phyloP scores from a whole-genome alignment of 768 basidiomycete genomes.

The Nidularia pulvinata region DNA sequence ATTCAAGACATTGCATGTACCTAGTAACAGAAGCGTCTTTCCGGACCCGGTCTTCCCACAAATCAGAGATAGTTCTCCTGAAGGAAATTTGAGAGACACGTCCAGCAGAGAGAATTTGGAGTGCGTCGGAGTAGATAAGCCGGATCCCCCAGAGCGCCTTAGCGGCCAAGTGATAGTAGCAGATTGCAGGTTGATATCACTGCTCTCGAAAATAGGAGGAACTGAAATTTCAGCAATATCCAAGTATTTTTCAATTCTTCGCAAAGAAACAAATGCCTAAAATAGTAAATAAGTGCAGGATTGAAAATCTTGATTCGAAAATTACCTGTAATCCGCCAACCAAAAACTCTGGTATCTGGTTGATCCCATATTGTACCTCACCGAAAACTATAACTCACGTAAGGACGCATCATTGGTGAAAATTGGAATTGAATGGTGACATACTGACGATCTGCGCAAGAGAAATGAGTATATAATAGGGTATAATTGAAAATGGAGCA shows the following conservation, averaged over 20 bases:
- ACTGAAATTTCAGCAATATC: background rate
- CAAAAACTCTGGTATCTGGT: background rate
- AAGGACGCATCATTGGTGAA: background rate
- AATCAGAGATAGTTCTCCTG: background rate
- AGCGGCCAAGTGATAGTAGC: background rate
- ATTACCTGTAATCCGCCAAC: background rate
- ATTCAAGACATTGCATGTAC: background rate
- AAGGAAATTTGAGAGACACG: background rate
- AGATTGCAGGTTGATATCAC: background rate
- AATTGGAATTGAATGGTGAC: background rate
- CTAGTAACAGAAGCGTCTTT: background rate
- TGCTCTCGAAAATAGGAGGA: background rate
- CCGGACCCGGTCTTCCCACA: background rate
- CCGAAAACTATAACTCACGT: background rate
- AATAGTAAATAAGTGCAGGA: background rate
- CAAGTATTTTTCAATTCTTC: background rate
- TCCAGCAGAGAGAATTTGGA: background rate
- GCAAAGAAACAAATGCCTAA: background rate
- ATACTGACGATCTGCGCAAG: background rate
- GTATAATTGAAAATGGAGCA: constrained; percentile 11
- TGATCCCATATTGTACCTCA: background rate
- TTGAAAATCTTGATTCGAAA: background rate
- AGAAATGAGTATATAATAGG: background rate
- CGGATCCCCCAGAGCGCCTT: too few relatives aligned
- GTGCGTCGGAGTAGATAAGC: too few relatives aligned